Base-by-base conservation (phyloP, 306 rosid genomes). In the Potentilla sterilis region DNA sequence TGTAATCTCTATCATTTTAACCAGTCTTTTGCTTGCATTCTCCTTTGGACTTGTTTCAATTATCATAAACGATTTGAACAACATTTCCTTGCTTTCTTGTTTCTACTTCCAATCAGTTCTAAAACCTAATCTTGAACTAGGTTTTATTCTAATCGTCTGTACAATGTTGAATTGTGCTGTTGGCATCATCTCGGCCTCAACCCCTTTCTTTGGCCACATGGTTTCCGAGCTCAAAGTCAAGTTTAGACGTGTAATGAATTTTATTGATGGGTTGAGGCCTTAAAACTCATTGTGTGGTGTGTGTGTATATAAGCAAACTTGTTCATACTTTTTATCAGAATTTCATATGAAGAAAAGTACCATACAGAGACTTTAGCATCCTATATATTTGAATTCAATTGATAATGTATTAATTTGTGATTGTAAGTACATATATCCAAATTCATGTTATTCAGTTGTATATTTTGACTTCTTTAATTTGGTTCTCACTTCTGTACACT, bases 101-200 rank as follows among this genome's bases (percentile, higher is more conserved):
- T 32, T 12, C n/a, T 75, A 49, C 43, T 77, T 74, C 7, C 49
- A 46, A 67, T 77, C 80, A 8, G 15, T 46, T 12, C 35, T 61
- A 24, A 66, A 69, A 46, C 83, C 79, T 9, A 76, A 83, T 55
- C 13, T 85, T 43, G 12, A 74, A 72, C 68, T 81, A 59, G 83
- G 81, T 46, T 54, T 63, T 16, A 66, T 68, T 77, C 24, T 87
- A 16, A 32, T 81, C 15, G 9, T 79, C 11, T 81, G 32, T 52
- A 14, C 22, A 2, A 2, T 81, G 0, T 43, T 77, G 67, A 35
- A 55, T 41, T 24, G n/a, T 19, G 79, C 48, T 38, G 80, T 85
- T 74, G 51, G 14, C 24, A n/a, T 78, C 68, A 32, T 77, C 48
- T 43, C 78, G 73, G 65, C 34, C 65, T 40, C 77, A 63, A 74